Percentiles rank a stretch among this genome's conserved stretches.
Evolutionary conservation across 441 rosid species (phyloP).

Genomic region (Eruca vesicaria): DNA sequence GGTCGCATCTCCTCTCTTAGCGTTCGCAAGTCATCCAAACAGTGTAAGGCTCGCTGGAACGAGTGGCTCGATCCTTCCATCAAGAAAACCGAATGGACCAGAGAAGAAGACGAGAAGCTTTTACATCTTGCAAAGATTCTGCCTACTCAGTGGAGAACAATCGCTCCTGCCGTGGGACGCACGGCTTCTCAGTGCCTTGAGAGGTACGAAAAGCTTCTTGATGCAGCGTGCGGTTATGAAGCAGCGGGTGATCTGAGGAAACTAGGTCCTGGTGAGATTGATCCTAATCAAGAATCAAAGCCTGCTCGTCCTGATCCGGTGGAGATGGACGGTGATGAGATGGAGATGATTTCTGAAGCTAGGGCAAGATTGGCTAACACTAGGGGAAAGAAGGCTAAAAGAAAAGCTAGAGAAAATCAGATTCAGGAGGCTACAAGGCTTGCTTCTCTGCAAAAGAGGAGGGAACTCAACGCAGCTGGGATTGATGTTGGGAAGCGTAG

Average conservation of each 20-base stretch:
- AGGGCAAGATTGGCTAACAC: not conserved
- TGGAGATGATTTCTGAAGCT: conserved; percentile 55
- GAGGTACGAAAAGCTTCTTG: not conserved
- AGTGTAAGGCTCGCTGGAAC: not conserved
- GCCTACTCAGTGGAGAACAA: not conserved
- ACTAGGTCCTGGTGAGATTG: conserved; percentile 74
- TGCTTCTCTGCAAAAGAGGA: not conserved
- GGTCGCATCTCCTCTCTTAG: not conserved
- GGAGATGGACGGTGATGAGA: conserved; percentile 99
- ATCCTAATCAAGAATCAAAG: conserved; percentile 93
- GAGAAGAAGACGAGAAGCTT: not conserved
- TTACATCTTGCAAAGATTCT: not conserved
- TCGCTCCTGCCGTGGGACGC: not conserved
- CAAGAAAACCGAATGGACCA: not conserved
- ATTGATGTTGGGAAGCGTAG: not conserved
- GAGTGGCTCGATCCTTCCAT: not conserved
- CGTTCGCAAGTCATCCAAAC: not conserved
- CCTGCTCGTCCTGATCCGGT: conserved; percentile 99
- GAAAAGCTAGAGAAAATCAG: not conserved
- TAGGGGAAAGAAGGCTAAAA: not conserved
- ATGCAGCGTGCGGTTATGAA: not conserved
- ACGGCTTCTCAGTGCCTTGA: not conserved
- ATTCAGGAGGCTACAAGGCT: not conserved
- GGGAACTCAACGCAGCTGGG: not conserved
- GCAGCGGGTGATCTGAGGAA: not conserved